Conservation (phyloP, 2,329 filamentous ascomycete genomes). For the Zasmidium citrigriseum region DNA sequence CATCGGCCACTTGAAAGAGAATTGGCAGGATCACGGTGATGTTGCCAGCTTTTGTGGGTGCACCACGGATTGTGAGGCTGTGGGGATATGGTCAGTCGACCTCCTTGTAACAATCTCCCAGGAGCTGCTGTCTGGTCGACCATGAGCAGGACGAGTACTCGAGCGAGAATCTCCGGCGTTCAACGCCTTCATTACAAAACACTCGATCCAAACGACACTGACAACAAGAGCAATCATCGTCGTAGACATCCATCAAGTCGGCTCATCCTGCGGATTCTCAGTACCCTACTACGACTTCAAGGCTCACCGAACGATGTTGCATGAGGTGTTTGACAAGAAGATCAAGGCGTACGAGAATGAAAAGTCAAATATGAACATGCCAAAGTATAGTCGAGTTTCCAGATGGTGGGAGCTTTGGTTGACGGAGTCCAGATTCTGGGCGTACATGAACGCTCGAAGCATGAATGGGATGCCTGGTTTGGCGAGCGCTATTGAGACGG, state of each 20-base stretch:
- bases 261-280: constrained; percentile 44
- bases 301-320: constrained; percentile 40
- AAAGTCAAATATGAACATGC: constrained; percentile 43
- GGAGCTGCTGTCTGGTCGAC: constrained; percentile 27
- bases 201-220: constrained; percentile 39
- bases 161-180: constrained; percentile 40
- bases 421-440: constrained; percentile 41
- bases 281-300: constrained; percentile 49
- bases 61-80: constrained; percentile 44
- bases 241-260: constrained; percentile 47
- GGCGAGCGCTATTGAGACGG: constrained; percentile 40
- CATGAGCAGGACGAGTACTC: constrained; percentile 29
- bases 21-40: constrained; percentile 45
- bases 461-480: constrained; percentile 49
- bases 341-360: constrained; percentile 37
- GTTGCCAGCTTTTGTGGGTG: constrained; percentile 46
- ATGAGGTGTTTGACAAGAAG: constrained; percentile 45
- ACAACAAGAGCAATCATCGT: constrained; percentile 43
- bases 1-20: constrained; percentile 46
- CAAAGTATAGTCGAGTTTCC: constrained; percentile 28
- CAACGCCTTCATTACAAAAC: constrained; percentile 33
- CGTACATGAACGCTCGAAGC: constrained; percentile 44
- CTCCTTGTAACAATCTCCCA: constrained; percentile 28
- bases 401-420: background rate
- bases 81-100: constrained; percentile 43